These are phyloP conservation scores for Bifiguratus adelaidae DNA, from an alignment of 192 early-diverging fungal species.

Conservation along the genomic window DNA sequence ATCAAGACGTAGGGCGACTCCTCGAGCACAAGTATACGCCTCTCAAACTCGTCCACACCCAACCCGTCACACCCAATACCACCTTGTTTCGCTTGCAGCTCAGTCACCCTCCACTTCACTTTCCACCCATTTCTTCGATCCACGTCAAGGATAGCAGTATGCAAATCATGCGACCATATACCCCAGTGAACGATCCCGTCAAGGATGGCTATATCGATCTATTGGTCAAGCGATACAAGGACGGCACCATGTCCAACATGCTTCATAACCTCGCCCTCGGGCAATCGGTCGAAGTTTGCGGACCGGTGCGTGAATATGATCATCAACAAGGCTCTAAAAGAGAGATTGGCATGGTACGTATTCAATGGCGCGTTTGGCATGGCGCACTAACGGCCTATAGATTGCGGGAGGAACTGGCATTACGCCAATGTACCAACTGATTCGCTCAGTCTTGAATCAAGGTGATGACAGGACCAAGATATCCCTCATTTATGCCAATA, in stretches of 20 bases:
- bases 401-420: constrained; percentile 78
- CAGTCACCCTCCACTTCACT: constrained; percentile 18
- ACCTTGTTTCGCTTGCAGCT: constrained; percentile 43
- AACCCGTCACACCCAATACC: constrained; percentile 35
- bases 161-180: constrained; percentile 60
- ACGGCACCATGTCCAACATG: constrained; percentile 55
- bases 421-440: constrained; percentile 58
- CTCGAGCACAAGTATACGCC: too few species aligned
- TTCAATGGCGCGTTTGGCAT: background rate
- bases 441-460: constrained; percentile 31
- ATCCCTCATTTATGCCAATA: constrained; percentile 36
- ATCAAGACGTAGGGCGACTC: too few species aligned
- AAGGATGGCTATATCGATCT: constrained; percentile 45
- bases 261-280: constrained; percentile 38
- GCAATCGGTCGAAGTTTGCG: constrained; percentile 51
- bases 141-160: constrained; percentile 62
- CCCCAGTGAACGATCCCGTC: constrained; percentile 41
- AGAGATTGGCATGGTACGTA: constrained; percentile 41
- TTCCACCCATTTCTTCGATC: constrained; percentile 42
- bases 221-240: constrained; percentile 51
- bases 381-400: constrained; percentile 11
- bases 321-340: constrained; percentile 22
- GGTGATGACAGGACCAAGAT: constrained; percentile 27
- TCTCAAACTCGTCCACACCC: constrained; percentile 30
- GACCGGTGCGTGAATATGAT: constrained; percentile 46